Conservation (phyloP, 2,329 filamentous ascomycete species). For the Pestalotiopsis sp. region DNA sequence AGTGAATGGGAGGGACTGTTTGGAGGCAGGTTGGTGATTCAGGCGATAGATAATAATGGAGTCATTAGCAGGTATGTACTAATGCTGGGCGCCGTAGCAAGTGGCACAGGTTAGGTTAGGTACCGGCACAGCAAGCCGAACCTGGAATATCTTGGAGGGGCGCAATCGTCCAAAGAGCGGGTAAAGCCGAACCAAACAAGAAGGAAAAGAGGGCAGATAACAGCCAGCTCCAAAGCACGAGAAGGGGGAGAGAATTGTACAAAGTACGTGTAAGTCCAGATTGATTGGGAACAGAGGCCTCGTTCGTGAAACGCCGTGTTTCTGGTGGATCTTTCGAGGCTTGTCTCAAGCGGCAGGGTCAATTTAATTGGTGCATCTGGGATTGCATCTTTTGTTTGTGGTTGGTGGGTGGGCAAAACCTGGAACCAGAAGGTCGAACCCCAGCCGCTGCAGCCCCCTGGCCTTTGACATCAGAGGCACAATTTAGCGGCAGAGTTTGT, state of each 20-base stretch:
- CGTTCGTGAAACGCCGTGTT: constrained; percentile 6
- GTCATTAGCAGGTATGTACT: not conserved
- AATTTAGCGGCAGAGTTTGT: constrained; percentile 4
- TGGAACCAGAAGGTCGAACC: constrained; percentile 7
- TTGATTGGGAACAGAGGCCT: constrained; percentile 3
- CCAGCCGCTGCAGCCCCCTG: not conserved
- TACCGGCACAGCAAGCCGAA: not conserved
- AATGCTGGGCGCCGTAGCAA: not conserved
- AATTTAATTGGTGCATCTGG: constrained; percentile 7
- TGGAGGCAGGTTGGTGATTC: not conserved
- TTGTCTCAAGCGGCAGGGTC: not conserved
- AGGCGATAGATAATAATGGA: not conserved
- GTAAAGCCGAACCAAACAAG: not conserved
- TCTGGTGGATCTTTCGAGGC: not conserved
- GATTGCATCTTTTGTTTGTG: not conserved
- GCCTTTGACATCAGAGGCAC: constrained; percentile 11
- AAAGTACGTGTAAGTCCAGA: not conserved
- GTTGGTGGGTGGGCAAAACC: constrained; percentile 4
- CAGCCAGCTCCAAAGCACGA: not conserved
- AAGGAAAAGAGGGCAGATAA: not conserved
- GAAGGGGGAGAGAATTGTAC: not conserved
- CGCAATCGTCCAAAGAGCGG: not conserved
- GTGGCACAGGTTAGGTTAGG: not conserved
- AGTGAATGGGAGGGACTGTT: not conserved
- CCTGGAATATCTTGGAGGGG: not conserved